Conservation (phyloP, 2,329 filamentous ascomycete genomes). For the Ceratocystiopsis sp. region DNA sequence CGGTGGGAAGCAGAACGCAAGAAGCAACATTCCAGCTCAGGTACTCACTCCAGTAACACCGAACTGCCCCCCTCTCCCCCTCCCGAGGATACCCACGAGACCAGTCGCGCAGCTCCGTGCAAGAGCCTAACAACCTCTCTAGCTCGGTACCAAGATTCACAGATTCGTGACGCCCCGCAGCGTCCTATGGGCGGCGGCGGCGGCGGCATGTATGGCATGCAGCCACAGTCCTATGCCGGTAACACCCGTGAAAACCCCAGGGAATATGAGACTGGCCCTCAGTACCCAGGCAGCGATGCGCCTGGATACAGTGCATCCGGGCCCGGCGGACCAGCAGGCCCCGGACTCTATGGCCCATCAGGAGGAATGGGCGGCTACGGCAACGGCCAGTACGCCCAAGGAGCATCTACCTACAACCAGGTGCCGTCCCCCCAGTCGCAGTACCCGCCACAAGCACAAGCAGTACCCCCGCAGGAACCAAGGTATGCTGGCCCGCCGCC, state of each 20-base stretch:
- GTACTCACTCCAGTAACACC: constrained; percentile 33
- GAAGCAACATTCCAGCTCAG: constrained; percentile 39
- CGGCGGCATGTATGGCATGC: constrained; percentile 8
- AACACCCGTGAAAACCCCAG: constrained; percentile 3
- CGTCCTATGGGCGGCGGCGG: constrained; percentile 4
- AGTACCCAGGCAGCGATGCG: constrained; percentile 33
- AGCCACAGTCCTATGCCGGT: constrained; percentile 3
- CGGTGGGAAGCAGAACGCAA: constrained; percentile 45
- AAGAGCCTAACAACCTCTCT: constrained; percentile 42
- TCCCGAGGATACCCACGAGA: constrained; percentile 24
- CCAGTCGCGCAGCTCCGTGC: constrained; percentile 27
- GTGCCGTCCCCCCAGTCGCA: not conserved
- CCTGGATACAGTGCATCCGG: constrained; percentile 26
- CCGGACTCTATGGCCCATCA: constrained; percentile 3
- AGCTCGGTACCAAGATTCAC: constrained; percentile 40
- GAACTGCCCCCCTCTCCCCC: not conserved
- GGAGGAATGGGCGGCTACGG: constrained; percentile 5
- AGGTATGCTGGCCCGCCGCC: constrained; percentile 2
- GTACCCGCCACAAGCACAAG: constrained; percentile 1
- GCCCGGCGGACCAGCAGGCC: constrained; percentile 2
- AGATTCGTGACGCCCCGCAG: constrained; percentile 7
- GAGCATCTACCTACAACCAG: not conserved
- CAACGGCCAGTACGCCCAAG: constrained; percentile 1
- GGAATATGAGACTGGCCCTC: constrained; percentile 23
- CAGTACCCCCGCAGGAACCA: constrained; percentile 4